Base-by-base conservation (phyloP, 257 asterid genomes). In the Primulina huaijiensis region DNA sequence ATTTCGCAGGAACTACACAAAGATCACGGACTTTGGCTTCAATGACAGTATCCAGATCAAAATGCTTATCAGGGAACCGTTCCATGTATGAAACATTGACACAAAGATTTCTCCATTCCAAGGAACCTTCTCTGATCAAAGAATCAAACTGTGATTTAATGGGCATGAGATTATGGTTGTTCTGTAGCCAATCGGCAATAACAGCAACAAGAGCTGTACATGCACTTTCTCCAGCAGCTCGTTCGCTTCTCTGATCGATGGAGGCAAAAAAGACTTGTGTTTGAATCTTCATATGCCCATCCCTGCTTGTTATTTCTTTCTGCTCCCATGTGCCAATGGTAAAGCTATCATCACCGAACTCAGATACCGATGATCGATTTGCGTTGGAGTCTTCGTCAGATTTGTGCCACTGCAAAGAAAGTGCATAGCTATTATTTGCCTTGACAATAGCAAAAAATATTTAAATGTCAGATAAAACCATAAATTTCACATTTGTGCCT, bases 181-280 rank as follows among this genome's bases (percentile, higher is more conserved):
- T 76, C 68, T 89, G 99, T 70, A 93, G 73, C 99, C 99, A 93
- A 79, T 93, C 92, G 9, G 97, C 96, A 25, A 93, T 80, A 21
- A 93, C 96, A 38, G 99, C 95, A 53, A 90, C 99, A 16, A 93
- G 96, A 35, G 91, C 96, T 4, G 99, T 93, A 70, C 99, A 93
- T 25, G 99, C 99, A 60, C 99, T 87, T 77, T 87, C 99, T 20
- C 99, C 97, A 1, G 97, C 94, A 10, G 97, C 99, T 62, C 75
- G 85, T 76, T 90, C 99, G 25, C 96, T 93, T 72, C 97, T 82
- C 66, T 93, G 99, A 60, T 93, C 99, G 37, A 93, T 93, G 69
- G 99, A 89, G 62, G 99, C 97, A 69, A 90, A 87, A 80, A 93
- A 93, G 60, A 85, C 92, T 37, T 86, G 82, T 2, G 96, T 83